Conservation (phyloP, 225 moss, liverwort and hornwort genomes). For the Marchantia paleacea region DNA sequence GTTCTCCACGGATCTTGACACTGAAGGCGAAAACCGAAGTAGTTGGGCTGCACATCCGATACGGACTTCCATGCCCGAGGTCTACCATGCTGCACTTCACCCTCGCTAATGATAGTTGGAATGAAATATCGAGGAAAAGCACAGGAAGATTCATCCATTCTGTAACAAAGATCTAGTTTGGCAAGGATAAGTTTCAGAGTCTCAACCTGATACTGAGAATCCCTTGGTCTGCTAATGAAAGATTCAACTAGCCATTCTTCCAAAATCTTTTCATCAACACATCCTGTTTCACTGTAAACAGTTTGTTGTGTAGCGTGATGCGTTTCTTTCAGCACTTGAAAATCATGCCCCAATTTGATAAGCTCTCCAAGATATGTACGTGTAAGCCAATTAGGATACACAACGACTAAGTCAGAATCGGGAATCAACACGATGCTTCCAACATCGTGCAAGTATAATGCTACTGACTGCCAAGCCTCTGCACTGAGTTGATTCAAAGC, state of each 20-base stretch:
- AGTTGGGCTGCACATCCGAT: not conserved
- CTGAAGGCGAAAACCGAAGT: slow-evolving; percentile 15
- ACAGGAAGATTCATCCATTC: not conserved
- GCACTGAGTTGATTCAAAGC: not conserved
- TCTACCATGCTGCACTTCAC: not conserved
- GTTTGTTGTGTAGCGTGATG: too few species aligned
- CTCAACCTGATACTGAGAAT: not conserved
- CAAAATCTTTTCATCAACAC: not conserved
- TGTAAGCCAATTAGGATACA: slow-evolving; percentile 13
- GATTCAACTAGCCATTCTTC: not conserved
- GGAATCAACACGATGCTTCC: not conserved
- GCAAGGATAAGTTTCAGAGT: not conserved
- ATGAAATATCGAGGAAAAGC: not conserved
- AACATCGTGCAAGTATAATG: not conserved
- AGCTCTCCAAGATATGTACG: not conserved
- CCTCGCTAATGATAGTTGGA: not conserved
- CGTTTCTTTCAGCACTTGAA: too few species aligned
- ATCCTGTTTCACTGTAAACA: not conserved
- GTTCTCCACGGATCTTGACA: slow-evolving; percentile 9
- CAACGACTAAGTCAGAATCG: not conserved
- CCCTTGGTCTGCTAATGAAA: not conserved
- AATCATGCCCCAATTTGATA: not conserved
- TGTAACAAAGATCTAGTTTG: not conserved
- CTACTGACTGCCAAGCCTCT: not conserved
- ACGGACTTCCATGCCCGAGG: not conserved